Conservation (phyloP, 192 early-diverging fungal genomes). For the Coemansia sp. region DNA sequence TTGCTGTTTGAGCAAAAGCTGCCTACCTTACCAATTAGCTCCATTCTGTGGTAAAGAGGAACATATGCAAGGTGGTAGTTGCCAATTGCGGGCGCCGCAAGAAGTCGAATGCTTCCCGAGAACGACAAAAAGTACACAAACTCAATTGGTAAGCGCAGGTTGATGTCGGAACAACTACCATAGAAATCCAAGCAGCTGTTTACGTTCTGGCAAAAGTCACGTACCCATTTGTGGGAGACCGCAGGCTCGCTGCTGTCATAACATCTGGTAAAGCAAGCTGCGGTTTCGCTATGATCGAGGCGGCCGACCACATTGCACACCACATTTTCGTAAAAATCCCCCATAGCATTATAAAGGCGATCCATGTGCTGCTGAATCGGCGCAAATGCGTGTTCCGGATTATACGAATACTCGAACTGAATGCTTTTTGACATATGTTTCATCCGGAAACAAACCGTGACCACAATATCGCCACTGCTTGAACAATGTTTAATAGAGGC, state of each 20-base stretch:
- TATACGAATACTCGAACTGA: conserved; percentile 4
- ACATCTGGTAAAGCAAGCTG: neutral
- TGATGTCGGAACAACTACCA: conserved; percentile 53
- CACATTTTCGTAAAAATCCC: neutral
- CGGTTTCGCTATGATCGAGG: neutral
- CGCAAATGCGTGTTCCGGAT: conserved; percentile 6
- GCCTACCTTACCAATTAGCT: conserved; percentile 62
- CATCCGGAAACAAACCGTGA: neutral
- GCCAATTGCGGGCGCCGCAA: conserved; percentile 81
- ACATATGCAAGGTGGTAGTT: conserved; percentile 84
- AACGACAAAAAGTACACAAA: conserved; percentile 83
- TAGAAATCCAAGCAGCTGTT: conserved; percentile 65
- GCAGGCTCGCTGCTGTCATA: conserved; percentile 2
- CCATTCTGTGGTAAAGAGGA: conserved; percentile 83
- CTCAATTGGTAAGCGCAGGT: conserved; percentile 78
- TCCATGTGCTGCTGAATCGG: conserved; percentile 19
- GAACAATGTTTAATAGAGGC: neutral
- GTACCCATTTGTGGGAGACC: conserved; percentile 74
- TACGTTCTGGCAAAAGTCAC: conserved; percentile 74
- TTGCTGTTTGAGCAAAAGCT: conserved; percentile 69
- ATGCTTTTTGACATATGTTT: neutral
- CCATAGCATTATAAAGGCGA: neutral
- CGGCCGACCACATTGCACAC: conserved; percentile 8
- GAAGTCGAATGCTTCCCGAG: conserved; percentile 73
- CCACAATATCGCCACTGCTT: neutral